These are phyloP conservation scores for Oryza rufipogon DNA, from an alignment of 176 grass and related monocot genomes.

Conservation along the genomic window DNA sequence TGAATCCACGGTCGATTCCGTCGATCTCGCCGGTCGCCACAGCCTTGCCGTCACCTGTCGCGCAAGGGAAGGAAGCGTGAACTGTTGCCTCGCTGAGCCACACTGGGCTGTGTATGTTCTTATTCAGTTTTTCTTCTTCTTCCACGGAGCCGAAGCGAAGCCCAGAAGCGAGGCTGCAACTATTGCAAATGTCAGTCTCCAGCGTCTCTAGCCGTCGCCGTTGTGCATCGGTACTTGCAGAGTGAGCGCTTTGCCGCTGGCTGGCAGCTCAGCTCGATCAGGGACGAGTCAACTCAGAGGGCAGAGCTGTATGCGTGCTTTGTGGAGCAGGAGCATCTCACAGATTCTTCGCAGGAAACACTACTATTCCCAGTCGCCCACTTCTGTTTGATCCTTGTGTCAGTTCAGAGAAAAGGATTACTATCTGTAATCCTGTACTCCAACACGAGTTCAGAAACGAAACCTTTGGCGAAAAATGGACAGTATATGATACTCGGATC, in stretches of 20 bases:
- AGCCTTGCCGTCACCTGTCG: too few relatives aligned
- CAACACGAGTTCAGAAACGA: background rate
- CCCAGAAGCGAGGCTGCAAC: too few relatives aligned
- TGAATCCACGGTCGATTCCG: too few relatives aligned
- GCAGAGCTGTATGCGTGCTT: background rate
- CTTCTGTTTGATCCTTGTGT: background rate
- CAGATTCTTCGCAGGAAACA: background rate
- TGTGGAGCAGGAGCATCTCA: background rate
- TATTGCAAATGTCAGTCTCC: too few relatives aligned
- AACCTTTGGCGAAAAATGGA: background rate
- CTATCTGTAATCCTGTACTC: background rate
- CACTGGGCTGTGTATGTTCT: too few relatives aligned
- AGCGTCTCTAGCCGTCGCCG: background rate
- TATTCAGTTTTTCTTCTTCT: background rate
- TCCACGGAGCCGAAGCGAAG: background rate
- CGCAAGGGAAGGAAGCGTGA: too few relatives aligned
- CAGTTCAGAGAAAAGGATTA: background rate
- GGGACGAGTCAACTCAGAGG: background rate
- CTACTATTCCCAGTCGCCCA: background rate
- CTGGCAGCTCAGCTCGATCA: background rate
- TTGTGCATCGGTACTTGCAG: background rate
- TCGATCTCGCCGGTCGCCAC: too few relatives aligned
- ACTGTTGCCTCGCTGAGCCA: too few relatives aligned
- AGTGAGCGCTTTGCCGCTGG: background rate
- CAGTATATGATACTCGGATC: background rate